Evolutionary conservation across 768 basidiomycete genomes (phyloP).

Genomic region (Lactarius quietus): DNA sequence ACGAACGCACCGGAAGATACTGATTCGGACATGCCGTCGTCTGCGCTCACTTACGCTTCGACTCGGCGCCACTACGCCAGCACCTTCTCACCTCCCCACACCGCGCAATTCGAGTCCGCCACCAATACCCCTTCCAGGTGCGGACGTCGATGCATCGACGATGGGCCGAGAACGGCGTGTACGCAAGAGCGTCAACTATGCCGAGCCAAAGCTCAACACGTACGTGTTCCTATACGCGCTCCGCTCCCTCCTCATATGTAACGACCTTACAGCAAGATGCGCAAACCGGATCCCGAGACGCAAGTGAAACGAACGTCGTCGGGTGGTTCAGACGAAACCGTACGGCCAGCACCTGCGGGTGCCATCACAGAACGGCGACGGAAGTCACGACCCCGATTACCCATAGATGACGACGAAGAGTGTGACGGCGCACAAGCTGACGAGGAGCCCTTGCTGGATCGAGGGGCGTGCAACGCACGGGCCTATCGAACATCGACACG

Average conservation of each 20-base stretch:
- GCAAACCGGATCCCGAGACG: conserved; percentile 63
- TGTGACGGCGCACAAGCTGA: conserved; percentile 72
- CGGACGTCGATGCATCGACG: conserved; percentile 25
- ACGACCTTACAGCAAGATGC: conserved; percentile 68
- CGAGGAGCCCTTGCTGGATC: conserved; percentile 45
- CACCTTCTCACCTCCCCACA: conserved; percentile 42
- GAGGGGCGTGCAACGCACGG: conserved; percentile 24
- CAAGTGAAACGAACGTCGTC: conserved; percentile 21
- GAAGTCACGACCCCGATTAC: conserved; percentile 49
- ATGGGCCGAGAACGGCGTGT: conserved; percentile 49
- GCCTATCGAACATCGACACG: conserved; percentile 56
- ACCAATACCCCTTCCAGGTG: conserved; percentile 32
- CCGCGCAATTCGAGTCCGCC: conserved; percentile 38
- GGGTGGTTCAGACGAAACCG: conserved; percentile 2
- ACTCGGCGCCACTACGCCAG: conserved; percentile 41
- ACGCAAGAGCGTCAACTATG: conserved; percentile 80
- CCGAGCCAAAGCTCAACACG: conserved; percentile 89
- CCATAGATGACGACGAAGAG: conserved; percentile 52
- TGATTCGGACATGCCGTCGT: conserved; percentile 26
- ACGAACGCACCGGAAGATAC: conserved; percentile 15
- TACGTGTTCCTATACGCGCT: conserved; percentile 37
- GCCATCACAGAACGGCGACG: conserved; percentile 45
- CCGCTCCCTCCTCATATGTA: background rate
- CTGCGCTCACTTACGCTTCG: conserved; percentile 34
- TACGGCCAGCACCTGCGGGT: conserved; percentile 29